Evolutionary conservation across 768 basidiomycete species (phyloP), one percentile per base, ranked within the genome.

Genomic region (Kwoniella pini): DNA sequence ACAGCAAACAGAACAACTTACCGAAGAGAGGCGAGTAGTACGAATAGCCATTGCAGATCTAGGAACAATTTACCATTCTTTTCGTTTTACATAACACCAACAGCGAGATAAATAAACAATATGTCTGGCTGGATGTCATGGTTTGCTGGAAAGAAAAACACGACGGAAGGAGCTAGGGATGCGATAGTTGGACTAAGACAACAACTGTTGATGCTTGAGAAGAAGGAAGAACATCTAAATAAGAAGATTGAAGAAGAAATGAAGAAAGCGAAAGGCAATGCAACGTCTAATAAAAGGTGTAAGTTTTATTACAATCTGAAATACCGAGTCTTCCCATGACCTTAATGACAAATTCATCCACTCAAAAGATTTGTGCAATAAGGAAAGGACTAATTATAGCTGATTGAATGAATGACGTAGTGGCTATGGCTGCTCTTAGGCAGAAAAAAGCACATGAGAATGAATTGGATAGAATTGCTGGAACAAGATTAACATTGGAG

Each of bases 161-260:
- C 90, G 22, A 90, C 89, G 79, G 86, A 88, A 80, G 82, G 87
- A 26, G 88, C 95, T 44, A 84, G 91, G 65, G 91, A 96, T 77
- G 91, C 96, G 48, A 99, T 99, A 78, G 89, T 98, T 61, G 84
- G 84, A 44, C 83, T 99, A 69, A 86, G 95, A 73, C 88, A 95
- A 80, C 93, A 98, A 78, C 84, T 97, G 64, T 86, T 91, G 80
- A 89, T 95, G 87, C 86, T 98, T 69, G 93, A 97, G 85, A 99
- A 97, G 91, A 97, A 95, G 83, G 96, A 97, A 82, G 95, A 98
- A 79, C 84, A 90, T 79, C 81, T 97, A 63, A 88, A 89, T 83
- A 93, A 90, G 85, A 92, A 94, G 86, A 90, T 96, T 67, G 92
- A 95, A 54, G 92, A 96, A 65, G 95, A 98, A 73, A 67, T 86